phyloP scores from a whole-genome alignment of 129 eudicot genomes.

The Arctium lappa region DNA sequence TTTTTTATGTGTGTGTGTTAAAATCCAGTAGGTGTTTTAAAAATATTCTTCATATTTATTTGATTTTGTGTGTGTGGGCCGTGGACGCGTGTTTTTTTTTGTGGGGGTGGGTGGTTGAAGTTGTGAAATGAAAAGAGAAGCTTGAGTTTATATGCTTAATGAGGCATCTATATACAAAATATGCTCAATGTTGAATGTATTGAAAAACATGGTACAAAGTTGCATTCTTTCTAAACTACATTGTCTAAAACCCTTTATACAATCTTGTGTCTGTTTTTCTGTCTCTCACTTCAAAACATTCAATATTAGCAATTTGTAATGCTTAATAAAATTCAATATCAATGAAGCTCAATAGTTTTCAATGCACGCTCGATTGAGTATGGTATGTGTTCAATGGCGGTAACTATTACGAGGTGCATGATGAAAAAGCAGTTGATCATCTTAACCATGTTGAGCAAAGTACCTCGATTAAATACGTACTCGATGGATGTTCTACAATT shows the following conservation, averaged over 20 bases:
- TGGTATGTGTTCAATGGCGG: not conserved
- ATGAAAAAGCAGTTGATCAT: no score
- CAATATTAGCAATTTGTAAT: not conserved
- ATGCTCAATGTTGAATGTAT: not conserved
- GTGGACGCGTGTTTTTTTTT: no score
- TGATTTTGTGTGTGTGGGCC: not conserved
- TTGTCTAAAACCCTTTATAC: not conserved
- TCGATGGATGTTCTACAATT: no score
- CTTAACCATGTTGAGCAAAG: no score
- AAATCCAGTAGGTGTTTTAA: no score
- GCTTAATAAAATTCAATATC: not conserved
- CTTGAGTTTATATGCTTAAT: not conserved
- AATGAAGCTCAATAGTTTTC: not conserved
- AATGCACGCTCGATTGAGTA: not conserved
- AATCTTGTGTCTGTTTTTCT: not conserved
- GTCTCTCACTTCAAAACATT: not conserved
- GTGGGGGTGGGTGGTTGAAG: no score
- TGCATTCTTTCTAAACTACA: not conserved
- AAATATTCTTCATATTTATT: no score
- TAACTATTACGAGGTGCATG: not conserved
- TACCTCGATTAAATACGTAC: no score
- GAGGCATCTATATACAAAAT: no score
- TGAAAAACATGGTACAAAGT: no score
- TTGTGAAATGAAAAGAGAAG: not conserved
- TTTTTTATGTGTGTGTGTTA: no score